phyloP scores from a whole-genome alignment of 345 rosid genomes.

The Dipteronia sinensis region DNA sequence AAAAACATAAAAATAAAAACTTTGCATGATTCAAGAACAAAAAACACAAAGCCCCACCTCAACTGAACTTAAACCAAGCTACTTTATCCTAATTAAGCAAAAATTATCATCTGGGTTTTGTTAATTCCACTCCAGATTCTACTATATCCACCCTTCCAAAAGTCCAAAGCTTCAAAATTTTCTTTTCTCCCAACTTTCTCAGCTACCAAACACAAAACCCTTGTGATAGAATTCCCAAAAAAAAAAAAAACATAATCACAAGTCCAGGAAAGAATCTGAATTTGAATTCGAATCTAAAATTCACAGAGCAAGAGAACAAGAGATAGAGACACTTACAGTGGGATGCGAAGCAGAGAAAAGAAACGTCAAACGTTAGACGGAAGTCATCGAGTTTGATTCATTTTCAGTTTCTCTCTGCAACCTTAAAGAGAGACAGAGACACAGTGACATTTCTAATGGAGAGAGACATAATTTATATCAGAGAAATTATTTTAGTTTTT shows the following conservation, averaged over 20 bases:
- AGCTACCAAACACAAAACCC: constrained; percentile 2
- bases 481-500: background rate
- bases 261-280: background rate
- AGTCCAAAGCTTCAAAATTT: background rate
- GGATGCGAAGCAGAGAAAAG: constrained; percentile 20
- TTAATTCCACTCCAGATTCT: constrained; percentile 7
- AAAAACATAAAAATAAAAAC: background rate
- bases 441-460: constrained; percentile 28
- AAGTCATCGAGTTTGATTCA: constrained; percentile 27
- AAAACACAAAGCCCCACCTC: background rate
- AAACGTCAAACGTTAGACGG: constrained; percentile 24
- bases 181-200: background rate
- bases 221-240: background rate
- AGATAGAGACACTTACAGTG: constrained; percentile 25
- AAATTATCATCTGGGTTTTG: constrained; percentile 13
- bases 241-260: background rate
- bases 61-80: constrained; percentile 4
- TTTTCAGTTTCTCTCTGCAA: constrained; percentile 24
- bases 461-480: constrained; percentile 14
- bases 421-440: constrained; percentile 35
- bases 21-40: background rate
- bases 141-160: constrained; percentile 5
- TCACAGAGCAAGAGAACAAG: background rate
- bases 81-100: constrained; percentile 8
- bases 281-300: background rate